Conservation (phyloP, 306 rosid genomes). For the Cucumis sativus region Cucumber_9930_V3 NC_026659.2:4513001-4513500, state of each 20-base stretch:
- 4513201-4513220: not conserved
- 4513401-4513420: rapidly evolving
- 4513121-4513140: too few species aligned
- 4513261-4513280: conserved; percentile 16
- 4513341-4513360: conserved; percentile 49
- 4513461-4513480: too few species aligned
- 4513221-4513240: not conserved
- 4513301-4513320: conserved; percentile 21
- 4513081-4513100: too few species aligned
- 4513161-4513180: not conserved
- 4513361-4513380: conserved; percentile 53
- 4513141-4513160: not conserved
- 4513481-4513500: too few species aligned
- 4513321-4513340: conserved; percentile 29
- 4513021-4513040: too few species aligned
- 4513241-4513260: conserved; percentile 34
- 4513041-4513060: too few species aligned
- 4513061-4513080: too few species aligned
- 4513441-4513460: too few species aligned
- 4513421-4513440: too few species aligned
- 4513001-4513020: too few species aligned
- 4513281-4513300: conserved; percentile 30
- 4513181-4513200: not conserved
- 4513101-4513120: too few species aligned
- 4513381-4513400: conserved; percentile 45